A percentile compares a stretch with the other conserved stretches of the same genome.
Conservation (phyloP, 768 basidiomycete genomes). For the Scleroderma citrinum region DNA sequence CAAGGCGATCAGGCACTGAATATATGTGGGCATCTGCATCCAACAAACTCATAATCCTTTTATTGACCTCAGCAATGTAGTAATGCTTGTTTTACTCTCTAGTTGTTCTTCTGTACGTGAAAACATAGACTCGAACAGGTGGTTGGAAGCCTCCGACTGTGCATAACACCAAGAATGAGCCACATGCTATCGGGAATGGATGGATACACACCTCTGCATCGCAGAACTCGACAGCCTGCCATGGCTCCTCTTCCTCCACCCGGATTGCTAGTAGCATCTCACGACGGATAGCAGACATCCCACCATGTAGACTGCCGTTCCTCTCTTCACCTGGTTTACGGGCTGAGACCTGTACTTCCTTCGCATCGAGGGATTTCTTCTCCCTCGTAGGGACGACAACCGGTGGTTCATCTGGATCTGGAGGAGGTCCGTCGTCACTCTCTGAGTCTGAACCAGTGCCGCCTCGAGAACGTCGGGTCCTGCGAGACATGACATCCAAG, state of each 20-base stretch:
- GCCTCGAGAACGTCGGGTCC: constrained; percentile 44
- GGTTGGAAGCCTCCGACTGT: constrained; percentile 54
- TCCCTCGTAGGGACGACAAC: constrained; percentile 47
- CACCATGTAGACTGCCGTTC: constrained; percentile 49
- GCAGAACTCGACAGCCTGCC: constrained; percentile 64
- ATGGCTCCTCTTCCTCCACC: constrained; percentile 71
- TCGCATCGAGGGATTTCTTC: constrained; percentile 53
- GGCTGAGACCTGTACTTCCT: constrained; percentile 73
- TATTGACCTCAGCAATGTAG: constrained; percentile 53
- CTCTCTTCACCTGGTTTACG: constrained; percentile 63
- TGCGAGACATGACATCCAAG: constrained; percentile 66
- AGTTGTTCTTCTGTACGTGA: constrained; percentile 48
- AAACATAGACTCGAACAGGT: constrained; percentile 57
- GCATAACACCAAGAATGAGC: constrained; percentile 9
- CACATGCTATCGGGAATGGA: not conserved
- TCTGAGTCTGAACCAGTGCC: constrained; percentile 59
- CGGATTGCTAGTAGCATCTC: constrained; percentile 75
- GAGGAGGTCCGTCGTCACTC: constrained; percentile 73
- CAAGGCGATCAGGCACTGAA: not conserved
- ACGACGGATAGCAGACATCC: constrained; percentile 62
- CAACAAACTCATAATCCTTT: constrained; percentile 38
- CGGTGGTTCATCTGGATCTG: constrained; percentile 67
- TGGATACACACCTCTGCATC: constrained; percentile 51
- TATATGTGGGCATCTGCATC: constrained; percentile 1
- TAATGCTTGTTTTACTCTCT: constrained; percentile 50